These are phyloP conservation scores for Epichloe typhina DNA, from an alignment of 2,329 filamentous ascomycete genomes.

Conservation along the genomic window DNA sequence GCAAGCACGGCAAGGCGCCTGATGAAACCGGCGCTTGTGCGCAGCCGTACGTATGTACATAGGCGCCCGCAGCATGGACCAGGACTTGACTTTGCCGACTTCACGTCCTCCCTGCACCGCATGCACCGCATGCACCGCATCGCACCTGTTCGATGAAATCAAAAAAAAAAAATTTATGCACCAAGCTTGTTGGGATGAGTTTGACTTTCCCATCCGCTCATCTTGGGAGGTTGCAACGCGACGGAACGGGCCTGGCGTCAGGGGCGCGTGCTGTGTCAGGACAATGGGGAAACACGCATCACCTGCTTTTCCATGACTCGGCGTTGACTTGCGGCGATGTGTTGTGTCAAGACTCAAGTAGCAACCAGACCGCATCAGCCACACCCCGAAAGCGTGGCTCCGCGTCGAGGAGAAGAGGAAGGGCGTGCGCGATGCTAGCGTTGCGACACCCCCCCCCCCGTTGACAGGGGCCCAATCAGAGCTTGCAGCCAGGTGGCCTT, in stretches of 20 bases:
- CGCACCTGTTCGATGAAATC: no score
- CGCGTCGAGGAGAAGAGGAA: not conserved
- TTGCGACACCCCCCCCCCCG: not conserved
- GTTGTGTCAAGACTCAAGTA: no score
- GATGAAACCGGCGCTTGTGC: not conserved
- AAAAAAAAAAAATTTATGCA: no score
- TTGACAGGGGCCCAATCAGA: not conserved
- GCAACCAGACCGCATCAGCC: not conserved
- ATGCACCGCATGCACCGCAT: no score
- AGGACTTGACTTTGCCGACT: no score
- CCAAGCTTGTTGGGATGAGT: no score
- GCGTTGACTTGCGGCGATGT: no score
- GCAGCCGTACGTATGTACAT: no score
- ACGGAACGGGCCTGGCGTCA: not conserved
- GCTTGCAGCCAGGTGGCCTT: not conserved
- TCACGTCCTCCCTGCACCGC: no score
- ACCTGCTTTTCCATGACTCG: not conserved
- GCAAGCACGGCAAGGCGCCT: not conserved
- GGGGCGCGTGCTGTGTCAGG: not conserved
- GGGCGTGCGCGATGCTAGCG: not conserved
- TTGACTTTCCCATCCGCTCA: no score
- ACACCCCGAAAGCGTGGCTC: not conserved
- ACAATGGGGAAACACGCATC: not conserved
- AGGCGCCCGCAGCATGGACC: not conserved
- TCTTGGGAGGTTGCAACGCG: no score